Evolutionary conservation across 441 rosid genomes (phyloP).

Genomic region (Eutrema salsugineum): DNA sequence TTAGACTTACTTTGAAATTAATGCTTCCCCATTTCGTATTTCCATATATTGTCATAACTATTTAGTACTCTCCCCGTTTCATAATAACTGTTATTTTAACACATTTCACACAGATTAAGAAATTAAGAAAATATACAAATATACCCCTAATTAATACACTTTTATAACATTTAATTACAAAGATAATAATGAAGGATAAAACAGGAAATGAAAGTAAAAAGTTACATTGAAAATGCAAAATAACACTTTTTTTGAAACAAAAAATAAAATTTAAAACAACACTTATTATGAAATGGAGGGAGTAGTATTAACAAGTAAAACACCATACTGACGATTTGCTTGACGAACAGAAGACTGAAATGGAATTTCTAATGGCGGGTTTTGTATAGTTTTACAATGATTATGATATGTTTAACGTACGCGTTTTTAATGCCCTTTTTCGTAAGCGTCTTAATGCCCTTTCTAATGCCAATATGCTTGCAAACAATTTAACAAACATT

Average conservation of each 20-base stretch:
- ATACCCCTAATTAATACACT: too few relatives aligned
- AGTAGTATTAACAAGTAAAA: neutral
- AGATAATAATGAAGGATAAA: too few relatives aligned
- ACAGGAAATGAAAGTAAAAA: too few relatives aligned
- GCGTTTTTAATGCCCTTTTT: neutral
- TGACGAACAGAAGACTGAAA: neutral
- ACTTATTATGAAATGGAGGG: too few relatives aligned
- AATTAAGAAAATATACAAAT: too few relatives aligned
- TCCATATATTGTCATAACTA: slow-evolving; percentile 16
- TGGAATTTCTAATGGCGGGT: neutral
- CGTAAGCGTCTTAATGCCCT: neutral
- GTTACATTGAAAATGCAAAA: too few relatives aligned
- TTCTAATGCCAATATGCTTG: neutral
- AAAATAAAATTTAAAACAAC: too few relatives aligned
- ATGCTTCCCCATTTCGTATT: neutral
- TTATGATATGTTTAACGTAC: neutral
- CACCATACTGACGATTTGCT: neutral
- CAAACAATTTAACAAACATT: neutral
- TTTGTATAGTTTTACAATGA: neutral
- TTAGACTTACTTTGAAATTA: neutral
- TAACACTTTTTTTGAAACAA: too few relatives aligned
- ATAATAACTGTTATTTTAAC: too few relatives aligned
- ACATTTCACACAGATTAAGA: too few relatives aligned
- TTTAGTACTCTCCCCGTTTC: too few relatives aligned
- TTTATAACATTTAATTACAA: too few relatives aligned